Percentiles rank a stretch among this genome's conserved stretches.
Evolutionary conservation across 495 filamentous ascomycete genomes (phyloP).

Genomic region (Acidiella bohemica): DNA sequence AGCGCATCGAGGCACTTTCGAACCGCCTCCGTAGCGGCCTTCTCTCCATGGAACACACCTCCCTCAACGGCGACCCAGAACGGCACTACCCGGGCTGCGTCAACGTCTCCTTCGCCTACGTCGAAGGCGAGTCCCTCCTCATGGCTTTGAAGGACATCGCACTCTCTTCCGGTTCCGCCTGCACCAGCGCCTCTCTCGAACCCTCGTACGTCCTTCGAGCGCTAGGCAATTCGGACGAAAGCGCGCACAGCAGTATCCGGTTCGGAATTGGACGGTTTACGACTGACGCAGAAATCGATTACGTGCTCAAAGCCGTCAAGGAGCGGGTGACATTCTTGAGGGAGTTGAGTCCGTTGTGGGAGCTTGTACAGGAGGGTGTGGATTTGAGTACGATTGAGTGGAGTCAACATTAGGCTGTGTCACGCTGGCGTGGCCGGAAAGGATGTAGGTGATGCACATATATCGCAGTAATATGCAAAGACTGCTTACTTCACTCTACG

Average conservation of each 20-base stretch:
- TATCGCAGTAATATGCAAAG: no score
- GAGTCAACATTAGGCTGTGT: constrained; percentile 62
- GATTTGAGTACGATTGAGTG: constrained; percentile 95
- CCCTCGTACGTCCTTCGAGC: constrained; percentile 92
- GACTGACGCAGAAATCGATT: constrained; percentile 89
- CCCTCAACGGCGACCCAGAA: constrained; percentile 71
- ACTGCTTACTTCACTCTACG: no score
- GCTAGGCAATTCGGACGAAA: constrained; percentile 90
- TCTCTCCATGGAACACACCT: constrained; percentile 78
- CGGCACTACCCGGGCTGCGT: constrained; percentile 92
- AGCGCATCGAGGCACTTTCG: constrained; percentile 67
- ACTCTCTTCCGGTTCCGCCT: constrained; percentile 89
- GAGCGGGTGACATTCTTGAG: constrained; percentile 83
- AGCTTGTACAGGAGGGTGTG: constrained; percentile 92
- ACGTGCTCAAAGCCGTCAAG: constrained; percentile 86
- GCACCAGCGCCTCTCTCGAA: constrained; percentile 91
- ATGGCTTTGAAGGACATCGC: constrained; percentile 99
- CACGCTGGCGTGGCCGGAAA: no score
- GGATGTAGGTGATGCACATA: no score
- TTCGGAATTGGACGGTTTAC: constrained; percentile 98
- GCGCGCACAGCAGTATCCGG: constrained; percentile 89
- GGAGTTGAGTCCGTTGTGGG: constrained; percentile 94
- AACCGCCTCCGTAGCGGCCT: constrained; percentile 70
- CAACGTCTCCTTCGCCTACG: constrained; percentile 95
- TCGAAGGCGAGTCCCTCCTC: constrained; percentile 91